Conservation (phyloP, 2,329 filamentous ascomycete genomes). For the Neocatenulostroma microsporum region DNA sequence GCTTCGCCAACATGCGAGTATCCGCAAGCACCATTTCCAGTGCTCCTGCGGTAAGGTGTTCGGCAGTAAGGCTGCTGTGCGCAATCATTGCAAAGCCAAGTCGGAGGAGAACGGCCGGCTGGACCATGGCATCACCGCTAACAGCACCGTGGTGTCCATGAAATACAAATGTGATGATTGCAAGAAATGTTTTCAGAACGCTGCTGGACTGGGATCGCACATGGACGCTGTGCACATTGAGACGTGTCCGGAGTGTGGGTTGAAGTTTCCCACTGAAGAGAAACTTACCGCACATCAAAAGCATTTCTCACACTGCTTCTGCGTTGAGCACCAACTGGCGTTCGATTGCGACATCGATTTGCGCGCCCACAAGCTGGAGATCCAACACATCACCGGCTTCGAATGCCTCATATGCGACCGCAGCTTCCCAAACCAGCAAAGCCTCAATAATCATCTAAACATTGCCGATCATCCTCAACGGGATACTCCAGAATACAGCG, state of each 20-base stretch:
- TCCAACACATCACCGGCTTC: constrained; percentile 9
- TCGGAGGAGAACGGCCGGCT: too few species aligned
- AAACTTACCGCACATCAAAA: constrained; percentile 8
- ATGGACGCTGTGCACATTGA: background rate
- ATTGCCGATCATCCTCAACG: constrained; percentile 6
- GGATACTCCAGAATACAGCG: background rate
- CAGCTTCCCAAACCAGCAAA: constrained; percentile 6
- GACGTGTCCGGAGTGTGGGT: constrained; percentile 11
- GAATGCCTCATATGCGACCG: constrained; percentile 10
- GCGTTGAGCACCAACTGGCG: constrained; percentile 7
- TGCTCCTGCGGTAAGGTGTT: constrained; percentile 3
- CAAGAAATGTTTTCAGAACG: constrained; percentile 5
- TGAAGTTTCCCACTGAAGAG: constrained; percentile 4
- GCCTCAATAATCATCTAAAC: constrained; percentile 9
- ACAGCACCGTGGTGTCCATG: too few species aligned
- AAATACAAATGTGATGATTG: too few species aligned
- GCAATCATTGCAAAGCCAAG: too few species aligned
- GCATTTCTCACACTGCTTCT: constrained; percentile 10
- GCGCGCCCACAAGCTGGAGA: too few species aligned
- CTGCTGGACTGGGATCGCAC: constrained; percentile 5
- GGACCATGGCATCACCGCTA: too few species aligned
- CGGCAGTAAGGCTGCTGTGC: background rate
- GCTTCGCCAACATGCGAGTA: constrained; percentile 3
- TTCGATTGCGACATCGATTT: constrained; percentile 6
- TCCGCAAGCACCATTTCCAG: constrained; percentile 1